Percentiles rank a stretch among this genome's conserved stretches.
These are phyloP conservation scores for Russula emetica DNA, from an alignment of 768 basidiomycete genomes.

Conservation along the genomic window DNA sequence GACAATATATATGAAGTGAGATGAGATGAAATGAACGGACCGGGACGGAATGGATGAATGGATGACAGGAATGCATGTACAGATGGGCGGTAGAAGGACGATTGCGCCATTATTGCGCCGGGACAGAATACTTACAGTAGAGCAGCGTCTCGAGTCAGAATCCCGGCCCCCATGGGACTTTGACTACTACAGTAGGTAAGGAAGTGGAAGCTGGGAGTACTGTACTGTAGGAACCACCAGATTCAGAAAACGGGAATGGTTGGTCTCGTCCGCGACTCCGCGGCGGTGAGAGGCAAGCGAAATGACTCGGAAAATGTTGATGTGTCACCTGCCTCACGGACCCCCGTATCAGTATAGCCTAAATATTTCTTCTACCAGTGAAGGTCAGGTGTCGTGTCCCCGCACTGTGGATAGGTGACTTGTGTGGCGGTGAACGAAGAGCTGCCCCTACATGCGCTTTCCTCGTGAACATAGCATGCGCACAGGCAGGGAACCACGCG, in stretches of 20 bases:
- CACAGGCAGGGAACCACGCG: background rate
- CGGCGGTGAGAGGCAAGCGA: background rate
- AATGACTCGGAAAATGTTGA: no score
- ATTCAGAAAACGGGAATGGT: background rate
- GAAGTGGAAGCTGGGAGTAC: background rate
- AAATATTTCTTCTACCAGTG: no score
- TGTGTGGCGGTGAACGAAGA: background rate
- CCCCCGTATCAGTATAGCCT: background rate
- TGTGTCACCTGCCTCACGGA: background rate
- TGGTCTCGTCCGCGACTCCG: constrained; percentile 2
- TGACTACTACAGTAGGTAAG: no score
- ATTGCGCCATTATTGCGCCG: background rate
- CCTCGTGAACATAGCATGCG: background rate
- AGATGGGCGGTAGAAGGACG: background rate
- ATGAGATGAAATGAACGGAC: background rate
- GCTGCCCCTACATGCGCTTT: background rate
- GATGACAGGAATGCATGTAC: background rate
- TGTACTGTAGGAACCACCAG: no score
- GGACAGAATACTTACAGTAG: background rate
- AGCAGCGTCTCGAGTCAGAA: background rate
- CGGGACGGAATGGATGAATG: background rate
- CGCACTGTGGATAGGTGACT: no score
- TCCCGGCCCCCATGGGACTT: background rate
- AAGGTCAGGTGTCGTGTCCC: background rate
- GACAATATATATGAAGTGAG: background rate